A percentile compares a stretch with the other conserved stretches of the same genome.
These are phyloP conservation scores for Wickerhamomyces canadensis DNA, from an alignment of 805 yeast genomes.

Conservation along the genomic window DNA sequence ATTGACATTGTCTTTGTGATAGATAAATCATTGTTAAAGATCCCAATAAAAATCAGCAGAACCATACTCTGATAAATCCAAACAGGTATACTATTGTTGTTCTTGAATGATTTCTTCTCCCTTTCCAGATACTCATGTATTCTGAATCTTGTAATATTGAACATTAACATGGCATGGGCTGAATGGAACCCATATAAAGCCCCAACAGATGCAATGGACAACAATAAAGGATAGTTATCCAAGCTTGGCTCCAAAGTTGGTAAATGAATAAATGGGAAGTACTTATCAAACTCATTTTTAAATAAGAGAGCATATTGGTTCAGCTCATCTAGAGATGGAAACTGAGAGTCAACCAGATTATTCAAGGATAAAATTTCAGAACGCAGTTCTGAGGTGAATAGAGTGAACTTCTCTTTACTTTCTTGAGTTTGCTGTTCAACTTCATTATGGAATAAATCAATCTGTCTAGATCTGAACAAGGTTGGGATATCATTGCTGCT, in stretches of 20 bases:
- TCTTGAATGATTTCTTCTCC: constrained; percentile 23
- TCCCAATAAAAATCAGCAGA: constrained; percentile 74
- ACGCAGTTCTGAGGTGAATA: constrained; percentile 49
- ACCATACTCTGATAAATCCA: constrained; percentile 86
- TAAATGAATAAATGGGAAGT: constrained; percentile 79
- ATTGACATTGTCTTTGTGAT: constrained; percentile 75
- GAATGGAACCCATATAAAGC: constrained; percentile 82
- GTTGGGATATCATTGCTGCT: constrained; percentile 43
- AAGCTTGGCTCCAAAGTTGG: constrained; percentile 49
- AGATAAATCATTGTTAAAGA: constrained; percentile 62
- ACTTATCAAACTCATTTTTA: constrained; percentile 71
- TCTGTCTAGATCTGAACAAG: constrained; percentile 59
- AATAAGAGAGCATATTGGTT: constrained; percentile 72
- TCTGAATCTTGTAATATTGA: constrained; percentile 60
- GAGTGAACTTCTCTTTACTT: constrained; percentile 20
- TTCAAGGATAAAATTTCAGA: constrained; percentile 46
- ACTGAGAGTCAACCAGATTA: constrained; percentile 49
- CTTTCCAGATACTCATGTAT: constrained; percentile 61
- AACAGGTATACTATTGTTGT: constrained; percentile 60
- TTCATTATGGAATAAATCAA: constrained; percentile 52
- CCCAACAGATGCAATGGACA: constrained; percentile 85
- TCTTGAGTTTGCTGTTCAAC: constrained; percentile 19
- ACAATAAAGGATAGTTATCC: constrained; percentile 57
- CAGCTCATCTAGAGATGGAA: constrained; percentile 72
- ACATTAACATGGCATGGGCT: constrained; percentile 63